Base-by-base conservation (phyloP, 1,284 basidiomycete genomes). In the Heterobasidion occidentale region DNA sequence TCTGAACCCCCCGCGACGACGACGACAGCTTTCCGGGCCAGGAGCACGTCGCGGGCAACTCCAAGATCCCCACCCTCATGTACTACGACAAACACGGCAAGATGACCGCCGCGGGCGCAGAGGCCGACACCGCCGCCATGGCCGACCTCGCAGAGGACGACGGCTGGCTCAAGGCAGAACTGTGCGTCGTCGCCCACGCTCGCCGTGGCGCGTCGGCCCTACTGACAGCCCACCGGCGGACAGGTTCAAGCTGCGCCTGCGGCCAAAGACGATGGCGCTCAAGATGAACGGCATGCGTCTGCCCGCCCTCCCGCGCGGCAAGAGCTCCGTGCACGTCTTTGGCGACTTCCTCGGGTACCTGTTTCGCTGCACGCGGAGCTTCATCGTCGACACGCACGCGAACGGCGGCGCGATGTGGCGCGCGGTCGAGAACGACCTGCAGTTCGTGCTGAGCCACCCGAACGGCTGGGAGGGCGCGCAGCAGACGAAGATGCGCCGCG, bases 381-480 rank as follows among this genome's bases (percentile, higher is more conserved):
- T 88, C 68, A 88, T 90, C 66, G 76, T 76, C 58, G 85, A 90
- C 60, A 89, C 86, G 9, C 86, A 90, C 63, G 86, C 83, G 11
- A 83, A 84, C 60, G 86, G 86, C 0, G 70, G 71, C 27, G 71
- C 75, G 17, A 68, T 89, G 1, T 90, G 88, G 86, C 76, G 75
- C 27, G 74, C 79, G 5, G 79, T 90, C 36, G 83, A 88, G 64
- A 64, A 77, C 44, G 76, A 83, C 62, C 77, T 88, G 49, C 83
- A 89, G 63, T 81, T 89, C 60, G 85, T 90, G 7, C 70, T 90
- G 49, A 84, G 81, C 49, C 88, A 90, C 66, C 88, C 88, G 11
- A 90, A 90, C 62, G 88, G 88, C 9, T 90, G 88, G 88, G 88
- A 90, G 64, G 87, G 87, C 17, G 83, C 84, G 1, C 88, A 90